These are phyloP conservation scores for Primulina huaijiensis DNA, from an alignment of 257 asterid genomes.

Conservation along the genomic window DNA sequence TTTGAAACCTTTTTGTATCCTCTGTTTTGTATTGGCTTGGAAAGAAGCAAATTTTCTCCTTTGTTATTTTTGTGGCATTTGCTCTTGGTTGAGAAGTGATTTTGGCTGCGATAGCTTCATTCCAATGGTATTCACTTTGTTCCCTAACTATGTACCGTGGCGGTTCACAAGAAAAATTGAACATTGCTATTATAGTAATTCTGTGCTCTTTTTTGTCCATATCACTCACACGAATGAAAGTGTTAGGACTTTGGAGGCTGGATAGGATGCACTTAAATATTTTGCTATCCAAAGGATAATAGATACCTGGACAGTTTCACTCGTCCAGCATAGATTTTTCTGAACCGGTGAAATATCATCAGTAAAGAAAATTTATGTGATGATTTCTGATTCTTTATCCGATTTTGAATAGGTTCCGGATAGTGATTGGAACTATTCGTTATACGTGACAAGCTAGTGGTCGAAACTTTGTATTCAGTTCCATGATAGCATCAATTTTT, in stretches of 20 bases:
- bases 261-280: neutral
- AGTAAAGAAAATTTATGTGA: no score
- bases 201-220: no score
- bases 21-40: conserved; percentile 1
- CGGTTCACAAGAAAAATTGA: neutral
- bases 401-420: neutral
- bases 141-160: neutral
- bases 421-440: neutral
- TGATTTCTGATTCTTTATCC: neutral
- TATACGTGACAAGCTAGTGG: neutral
- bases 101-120: neutral
- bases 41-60: neutral
- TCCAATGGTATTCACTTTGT: neutral
- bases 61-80: neutral
- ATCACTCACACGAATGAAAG: neutral
- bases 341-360: no score
- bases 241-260: neutral
- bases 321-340: no score
- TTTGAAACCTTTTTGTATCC: neutral
- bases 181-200: no score
- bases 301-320: no score
- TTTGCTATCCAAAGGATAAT: no score
- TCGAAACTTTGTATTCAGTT: neutral
- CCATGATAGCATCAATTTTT: neutral
- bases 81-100: conserved; percentile 1